phyloP scores from a whole-genome alignment of 2,329 filamentous ascomycete genomes.

The Monascus ruber region DNA sequence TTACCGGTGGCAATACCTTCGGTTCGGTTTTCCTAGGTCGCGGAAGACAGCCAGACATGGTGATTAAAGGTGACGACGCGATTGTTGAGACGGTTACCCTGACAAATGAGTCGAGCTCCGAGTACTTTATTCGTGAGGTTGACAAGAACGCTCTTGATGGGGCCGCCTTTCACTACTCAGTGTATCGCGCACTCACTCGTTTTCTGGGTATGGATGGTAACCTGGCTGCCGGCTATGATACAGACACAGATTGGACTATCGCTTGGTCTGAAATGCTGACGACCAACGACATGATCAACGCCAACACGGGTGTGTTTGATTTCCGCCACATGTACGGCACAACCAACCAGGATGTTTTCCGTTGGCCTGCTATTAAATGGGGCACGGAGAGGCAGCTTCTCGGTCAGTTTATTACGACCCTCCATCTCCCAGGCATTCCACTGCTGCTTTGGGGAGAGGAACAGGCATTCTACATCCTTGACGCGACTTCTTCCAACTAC shows the following conservation, averaged over 20 bases:
- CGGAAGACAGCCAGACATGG: conserved; percentile 46
- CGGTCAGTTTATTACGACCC: conserved; percentile 47
- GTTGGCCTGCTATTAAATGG: conserved; percentile 49
- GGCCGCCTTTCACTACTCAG: conserved; percentile 52
- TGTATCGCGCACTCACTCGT: conserved; percentile 51
- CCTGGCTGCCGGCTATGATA: conserved; percentile 42
- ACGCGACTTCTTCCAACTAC: conserved; percentile 54
- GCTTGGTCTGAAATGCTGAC: conserved; percentile 47
- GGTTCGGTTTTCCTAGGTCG: conserved; percentile 52
- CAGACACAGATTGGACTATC: conserved; percentile 43
- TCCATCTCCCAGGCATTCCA: conserved; percentile 51
- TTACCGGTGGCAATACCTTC: conserved; percentile 51
- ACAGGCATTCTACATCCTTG: conserved; percentile 52
- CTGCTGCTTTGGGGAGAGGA: conserved; percentile 54
- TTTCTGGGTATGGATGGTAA: conserved; percentile 51
- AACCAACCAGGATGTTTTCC: conserved; percentile 56
- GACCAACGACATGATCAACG: conserved; percentile 50
- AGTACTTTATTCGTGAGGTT: conserved; percentile 42
- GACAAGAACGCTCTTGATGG: conserved; percentile 46
- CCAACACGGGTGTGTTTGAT: conserved; percentile 50
- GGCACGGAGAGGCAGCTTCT: conserved; percentile 48
- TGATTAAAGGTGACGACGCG: conserved; percentile 25
- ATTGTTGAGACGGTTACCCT: conserved; percentile 38
- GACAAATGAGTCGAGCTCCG: conserved; percentile 32
- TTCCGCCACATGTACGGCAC: conserved; percentile 54